Base-by-base conservation (phyloP, 768 basidiomycete genomes). In the Galerina sulciceps region DNA sequence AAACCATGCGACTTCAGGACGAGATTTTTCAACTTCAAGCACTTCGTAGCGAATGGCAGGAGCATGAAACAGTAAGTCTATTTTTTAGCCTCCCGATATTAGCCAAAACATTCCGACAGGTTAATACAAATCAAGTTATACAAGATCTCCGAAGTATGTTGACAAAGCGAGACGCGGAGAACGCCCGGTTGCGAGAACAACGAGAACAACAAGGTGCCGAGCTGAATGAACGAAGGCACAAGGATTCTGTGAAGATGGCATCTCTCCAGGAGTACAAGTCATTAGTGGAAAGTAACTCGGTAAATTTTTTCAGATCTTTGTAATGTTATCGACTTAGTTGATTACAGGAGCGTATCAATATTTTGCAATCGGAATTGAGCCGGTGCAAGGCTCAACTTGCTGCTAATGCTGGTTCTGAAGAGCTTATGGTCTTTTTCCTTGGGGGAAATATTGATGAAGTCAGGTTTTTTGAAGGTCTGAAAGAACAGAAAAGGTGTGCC, bases 311-410 rank as follows among this genome's bases (percentile, higher is more conserved):
- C 35, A 41, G n/a, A 44, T 23, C 10, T 31, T 51, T 17, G 35
- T n/a, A 45, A 23, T 17, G 37, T 18, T 10, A 46, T 17, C 18
- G 52, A 58, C 53, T 59, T 38, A 60, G 64, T 36, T 45, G 43
- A 59, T 20, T 53, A 55, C 44, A 94, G 86, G 91, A 90, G 59
- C 89, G 94, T 38, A 87, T 98, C 43, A 69, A 70, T 11, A 83
- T 85, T 26, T 70, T 96, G 22, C 77, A 85, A 60, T 89, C 89
- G 1, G 94, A 98, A 70, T 75, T 90, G 10, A 80, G 76, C 41
- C 81, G 94, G 20, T 78, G 90, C 61, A 92, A 90, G 71, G 81
- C 89, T 14, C 83, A 84, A 31, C 76, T 96, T n/a, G 94, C 91
- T 17, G 92, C 93, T 0, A 75, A 86, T 23, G 78, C 83, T 1